phyloP scores from a whole-genome alignment of 2,329 filamentous ascomycete genomes.

The Fusarium luffae region DNA sequence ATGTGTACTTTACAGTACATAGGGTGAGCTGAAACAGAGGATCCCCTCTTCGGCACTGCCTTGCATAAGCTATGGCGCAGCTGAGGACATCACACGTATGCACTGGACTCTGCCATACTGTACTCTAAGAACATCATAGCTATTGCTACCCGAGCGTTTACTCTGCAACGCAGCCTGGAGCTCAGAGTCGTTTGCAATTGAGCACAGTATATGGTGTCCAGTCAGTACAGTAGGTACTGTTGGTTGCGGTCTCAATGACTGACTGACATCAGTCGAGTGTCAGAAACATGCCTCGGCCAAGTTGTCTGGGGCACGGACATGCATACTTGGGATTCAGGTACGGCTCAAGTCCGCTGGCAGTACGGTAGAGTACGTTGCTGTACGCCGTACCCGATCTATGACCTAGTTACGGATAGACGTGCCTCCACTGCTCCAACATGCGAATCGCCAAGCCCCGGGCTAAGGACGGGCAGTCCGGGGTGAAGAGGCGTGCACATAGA shows the following conservation, averaged over 20 bases:
- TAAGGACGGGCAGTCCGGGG: conserved; percentile 32
- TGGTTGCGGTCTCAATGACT: neutral
- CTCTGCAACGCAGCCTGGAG: neutral
- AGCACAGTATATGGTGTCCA: neutral
- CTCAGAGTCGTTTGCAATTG: neutral
- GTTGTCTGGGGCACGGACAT: conserved; percentile 8
- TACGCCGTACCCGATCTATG: conserved; percentile 29
- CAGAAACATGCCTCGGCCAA: neutral
- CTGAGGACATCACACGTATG: conserved; percentile 5
- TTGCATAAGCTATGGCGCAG: conserved; percentile 24
- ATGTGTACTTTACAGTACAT: neutral
- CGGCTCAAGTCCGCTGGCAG: neutral
- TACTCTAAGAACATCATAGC: neutral
- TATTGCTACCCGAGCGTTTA: neutral
- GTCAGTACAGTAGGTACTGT: conserved; percentile 1
- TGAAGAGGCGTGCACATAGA: conserved; percentile 32
- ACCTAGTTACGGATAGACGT: conserved; percentile 11
- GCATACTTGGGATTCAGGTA: conserved; percentile 7
- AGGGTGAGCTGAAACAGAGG: conserved; percentile 19
- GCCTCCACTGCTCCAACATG: conserved; percentile 26
- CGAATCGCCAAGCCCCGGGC: conserved; percentile 28
- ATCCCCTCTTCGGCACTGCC: neutral
- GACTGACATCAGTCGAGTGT: conserved; percentile 29
- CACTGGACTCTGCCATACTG: neutral
- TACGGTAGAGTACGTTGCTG: neutral